phyloP scores from a whole-genome alignment of 257 asterid genomes.

The Ilex asprella region DNA sequence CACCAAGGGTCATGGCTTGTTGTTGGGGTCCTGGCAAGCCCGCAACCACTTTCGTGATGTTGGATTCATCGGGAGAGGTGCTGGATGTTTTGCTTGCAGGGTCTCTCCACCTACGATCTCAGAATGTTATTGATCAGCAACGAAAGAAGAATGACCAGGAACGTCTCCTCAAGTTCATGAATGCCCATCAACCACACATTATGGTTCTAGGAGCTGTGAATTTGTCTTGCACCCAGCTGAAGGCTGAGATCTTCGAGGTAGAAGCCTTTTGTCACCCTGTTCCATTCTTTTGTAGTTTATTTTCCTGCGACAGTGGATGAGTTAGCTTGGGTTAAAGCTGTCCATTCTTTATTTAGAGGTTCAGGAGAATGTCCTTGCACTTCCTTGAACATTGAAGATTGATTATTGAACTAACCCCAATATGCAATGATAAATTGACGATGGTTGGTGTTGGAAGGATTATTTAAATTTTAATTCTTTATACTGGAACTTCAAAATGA shows the following conservation, averaged over 20 bases:
- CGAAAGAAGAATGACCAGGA: slow-evolving; percentile 92
- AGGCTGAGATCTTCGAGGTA: slow-evolving; percentile 96
- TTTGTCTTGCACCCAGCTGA: slow-evolving; percentile 77
- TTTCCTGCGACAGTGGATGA: no score
- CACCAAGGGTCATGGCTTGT: slow-evolving; percentile 97
- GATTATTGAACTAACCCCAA: no score
- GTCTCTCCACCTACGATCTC: slow-evolving; percentile 79
- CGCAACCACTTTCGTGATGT: slow-evolving; percentile 90
- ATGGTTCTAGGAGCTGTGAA: slow-evolving; percentile 91
- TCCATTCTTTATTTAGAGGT: no score
- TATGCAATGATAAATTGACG: no score
- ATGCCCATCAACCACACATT: slow-evolving; percentile 94
- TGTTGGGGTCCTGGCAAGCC: slow-evolving; percentile 99
- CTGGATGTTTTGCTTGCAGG: slow-evolving; percentile 79
- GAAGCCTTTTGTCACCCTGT: slow-evolving; percentile 1
- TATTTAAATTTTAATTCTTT: no score
- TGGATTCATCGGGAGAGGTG: slow-evolving; percentile 96
- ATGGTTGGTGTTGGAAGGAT: no score
- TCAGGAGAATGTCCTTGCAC: no score
- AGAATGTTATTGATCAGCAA: slow-evolving; percentile 76
- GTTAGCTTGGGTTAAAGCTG: no score
- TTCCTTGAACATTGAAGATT: no score
- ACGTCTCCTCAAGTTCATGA: slow-evolving; percentile 87
- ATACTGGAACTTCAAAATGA: no score
- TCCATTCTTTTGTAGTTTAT: no score